Conservation (phyloP, 2,329 filamentous ascomycete species). For the Aspergillus pseudonomiae region DNA sequence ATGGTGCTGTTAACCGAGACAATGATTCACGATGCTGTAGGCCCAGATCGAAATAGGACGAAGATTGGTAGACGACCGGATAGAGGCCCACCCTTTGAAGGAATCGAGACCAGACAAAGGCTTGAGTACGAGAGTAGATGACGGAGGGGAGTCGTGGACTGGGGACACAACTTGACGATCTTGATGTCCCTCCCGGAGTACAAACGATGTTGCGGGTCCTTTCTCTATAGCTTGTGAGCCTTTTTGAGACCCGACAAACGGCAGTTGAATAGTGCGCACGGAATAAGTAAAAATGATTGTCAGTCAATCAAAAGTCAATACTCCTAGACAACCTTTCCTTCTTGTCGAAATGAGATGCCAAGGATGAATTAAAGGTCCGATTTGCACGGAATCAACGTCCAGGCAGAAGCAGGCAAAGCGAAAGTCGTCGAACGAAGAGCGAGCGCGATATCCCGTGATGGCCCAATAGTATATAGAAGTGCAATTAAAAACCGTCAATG, state of each 20-base stretch:
- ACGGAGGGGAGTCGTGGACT: constrained; percentile 7
- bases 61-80: constrained; percentile 15
- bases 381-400: constrained; percentile 11
- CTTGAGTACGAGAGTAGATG: constrained; percentile 5
- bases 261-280: constrained; percentile 14
- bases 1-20: constrained; percentile 30
- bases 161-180: constrained; percentile 19
- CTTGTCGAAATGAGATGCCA: constrained; percentile 8
- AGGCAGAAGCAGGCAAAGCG: constrained; percentile 19
- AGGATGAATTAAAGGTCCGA: constrained; percentile 8
- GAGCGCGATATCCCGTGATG: constrained; percentile 19
- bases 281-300: constrained; percentile 11
- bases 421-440: constrained; percentile 24
- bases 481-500: constrained; percentile 1
- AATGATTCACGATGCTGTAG: constrained; percentile 26
- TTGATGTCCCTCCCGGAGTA: constrained; percentile 20
- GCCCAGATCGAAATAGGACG: constrained; percentile 15
- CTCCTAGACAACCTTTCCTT: background rate
- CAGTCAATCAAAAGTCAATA: constrained; percentile 10
- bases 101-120: constrained; percentile 14
- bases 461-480: constrained; percentile 24
- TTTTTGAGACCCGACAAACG: constrained; percentile 22
- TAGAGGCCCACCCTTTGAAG: constrained; percentile 19
- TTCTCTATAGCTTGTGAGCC: constrained; percentile 17
- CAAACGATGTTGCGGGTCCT: constrained; percentile 22